Evolutionary conservation across 495 filamentous ascomycete species (phyloP).

Genomic region (Aspergillus carlsbadensis): DNA sequence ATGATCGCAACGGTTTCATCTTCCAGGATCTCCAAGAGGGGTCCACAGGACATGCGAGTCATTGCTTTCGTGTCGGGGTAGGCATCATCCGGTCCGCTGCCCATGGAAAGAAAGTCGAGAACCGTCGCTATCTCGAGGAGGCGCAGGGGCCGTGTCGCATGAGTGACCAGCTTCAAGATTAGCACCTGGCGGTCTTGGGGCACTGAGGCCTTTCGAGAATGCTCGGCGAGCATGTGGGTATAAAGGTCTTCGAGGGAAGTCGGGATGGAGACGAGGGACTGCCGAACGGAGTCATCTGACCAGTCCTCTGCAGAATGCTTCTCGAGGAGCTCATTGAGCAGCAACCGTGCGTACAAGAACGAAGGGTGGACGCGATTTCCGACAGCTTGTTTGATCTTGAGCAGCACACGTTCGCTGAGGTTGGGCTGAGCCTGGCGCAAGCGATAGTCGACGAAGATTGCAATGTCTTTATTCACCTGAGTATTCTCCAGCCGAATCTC

Average conservation of each 20-base stretch:
- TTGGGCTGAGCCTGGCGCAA: constrained; percentile 10
- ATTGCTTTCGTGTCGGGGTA: constrained; percentile 26
- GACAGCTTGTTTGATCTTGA: not conserved
- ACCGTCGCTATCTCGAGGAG: constrained; percentile 46
- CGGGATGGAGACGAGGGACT: constrained; percentile 22
- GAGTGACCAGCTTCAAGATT: constrained; percentile 46
- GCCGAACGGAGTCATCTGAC: constrained; percentile 7
- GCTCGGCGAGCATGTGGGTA: constrained; percentile 40
- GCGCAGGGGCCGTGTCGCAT: constrained; percentile 49
- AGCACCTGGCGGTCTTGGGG: constrained; percentile 28
- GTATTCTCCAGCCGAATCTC: constrained; percentile 32
- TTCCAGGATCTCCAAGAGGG: constrained; percentile 48
- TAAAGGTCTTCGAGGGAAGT: constrained; percentile 43
- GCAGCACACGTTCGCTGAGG: not conserved
- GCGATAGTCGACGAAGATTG: constrained; percentile 30
- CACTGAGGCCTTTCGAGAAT: constrained; percentile 24
- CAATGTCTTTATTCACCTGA: constrained; percentile 38
- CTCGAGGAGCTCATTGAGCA: constrained; percentile 39
- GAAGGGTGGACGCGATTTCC: not conserved
- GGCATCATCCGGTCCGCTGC: not conserved
- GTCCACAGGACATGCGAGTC: constrained; percentile 39
- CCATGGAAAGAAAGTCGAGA: too few species aligned
- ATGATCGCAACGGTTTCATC: constrained; percentile 51
- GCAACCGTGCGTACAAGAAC: constrained; percentile 38
- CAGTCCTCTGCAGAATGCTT: not conserved